Conservation (phyloP, 148 eudicot species). For the Vaccinium corymbosum region DNA sequence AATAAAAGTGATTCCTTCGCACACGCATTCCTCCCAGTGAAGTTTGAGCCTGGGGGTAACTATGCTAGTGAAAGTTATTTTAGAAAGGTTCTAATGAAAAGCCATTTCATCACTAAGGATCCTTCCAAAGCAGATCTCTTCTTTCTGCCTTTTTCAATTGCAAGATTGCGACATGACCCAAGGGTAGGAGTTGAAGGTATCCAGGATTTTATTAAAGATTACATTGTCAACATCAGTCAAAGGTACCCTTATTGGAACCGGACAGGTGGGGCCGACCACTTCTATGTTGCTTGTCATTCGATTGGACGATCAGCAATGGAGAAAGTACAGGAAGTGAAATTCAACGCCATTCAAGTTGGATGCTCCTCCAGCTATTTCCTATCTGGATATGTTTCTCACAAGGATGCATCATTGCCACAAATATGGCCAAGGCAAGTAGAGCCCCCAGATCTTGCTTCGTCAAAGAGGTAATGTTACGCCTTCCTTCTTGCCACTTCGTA, state of each 20-base stretch:
- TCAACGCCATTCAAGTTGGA: slow-evolving; percentile 79
- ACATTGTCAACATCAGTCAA: slow-evolving; percentile 41
- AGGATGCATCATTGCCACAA: slow-evolving; percentile 83
- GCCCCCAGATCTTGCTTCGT: slow-evolving; percentile 13
- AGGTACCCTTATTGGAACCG: slow-evolving; percentile 74
- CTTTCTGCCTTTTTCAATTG: slow-evolving; percentile 80
- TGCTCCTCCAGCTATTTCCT: slow-evolving; percentile 85
- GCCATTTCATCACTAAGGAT: slow-evolving; percentile 68
- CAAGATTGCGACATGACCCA: slow-evolving; percentile 61
- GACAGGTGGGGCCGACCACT: slow-evolving; percentile 79
- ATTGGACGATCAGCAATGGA: slow-evolving; percentile 68
- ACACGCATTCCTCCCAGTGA: slow-evolving; percentile 54
- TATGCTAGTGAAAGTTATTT: slow-evolving; percentile 90
- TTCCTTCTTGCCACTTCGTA: background rate
- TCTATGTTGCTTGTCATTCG: slow-evolving; percentile 86
- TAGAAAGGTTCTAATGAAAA: slow-evolving; percentile 52
- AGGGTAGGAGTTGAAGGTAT: slow-evolving; percentile 65
- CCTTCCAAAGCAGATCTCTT: slow-evolving; percentile 69
- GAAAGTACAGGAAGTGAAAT: slow-evolving; percentile 53
- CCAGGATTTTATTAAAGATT: slow-evolving; percentile 49
- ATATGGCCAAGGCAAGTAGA: slow-evolving; percentile 79
- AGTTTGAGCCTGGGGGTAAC: slow-evolving; percentile 67
- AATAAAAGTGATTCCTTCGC: slow-evolving; percentile 57
- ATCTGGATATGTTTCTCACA: slow-evolving; percentile 66
- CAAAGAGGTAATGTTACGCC: background rate